phyloP scores from a whole-genome alignment of 2,329 filamentous ascomycete genomes.

The Graphilbum sp. region DNA sequence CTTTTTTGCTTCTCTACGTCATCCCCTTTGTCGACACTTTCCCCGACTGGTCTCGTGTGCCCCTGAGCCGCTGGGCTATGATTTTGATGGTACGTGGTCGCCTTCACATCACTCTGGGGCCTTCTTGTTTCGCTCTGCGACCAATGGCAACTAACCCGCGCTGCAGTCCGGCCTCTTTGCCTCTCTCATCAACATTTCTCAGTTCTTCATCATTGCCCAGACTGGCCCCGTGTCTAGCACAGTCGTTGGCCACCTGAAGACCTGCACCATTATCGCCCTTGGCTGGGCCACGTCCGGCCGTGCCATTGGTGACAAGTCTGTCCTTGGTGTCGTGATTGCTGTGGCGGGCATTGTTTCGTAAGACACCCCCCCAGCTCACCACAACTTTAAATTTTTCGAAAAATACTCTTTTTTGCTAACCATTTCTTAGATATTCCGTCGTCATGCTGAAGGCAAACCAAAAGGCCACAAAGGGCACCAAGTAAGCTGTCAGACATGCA shows the following conservation, averaged over 20 bases:
- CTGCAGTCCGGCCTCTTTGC: constrained; percentile 47
- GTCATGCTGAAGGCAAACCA: constrained; percentile 15
- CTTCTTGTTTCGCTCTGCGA: no score
- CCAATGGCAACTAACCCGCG: constrained; percentile 8
- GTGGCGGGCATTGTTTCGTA: constrained; percentile 41
- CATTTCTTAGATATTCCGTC: constrained; percentile 18
- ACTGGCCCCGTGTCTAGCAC: constrained; percentile 48
- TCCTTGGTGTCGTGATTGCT: constrained; percentile 38
- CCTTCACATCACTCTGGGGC: no score
- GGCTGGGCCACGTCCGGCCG: constrained; percentile 42
- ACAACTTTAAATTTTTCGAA: no score
- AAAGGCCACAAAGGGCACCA: constrained; percentile 4
- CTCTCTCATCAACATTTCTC: constrained; percentile 47
- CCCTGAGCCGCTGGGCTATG: constrained; percentile 36
- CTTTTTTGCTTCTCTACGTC: constrained; percentile 45
- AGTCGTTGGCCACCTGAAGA: constrained; percentile 50
- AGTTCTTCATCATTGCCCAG: constrained; percentile 46
- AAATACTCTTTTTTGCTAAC: no score
- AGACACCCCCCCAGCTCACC: constrained; percentile 12
- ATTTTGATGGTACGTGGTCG: constrained; percentile 34
- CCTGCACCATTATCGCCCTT: constrained; percentile 46
- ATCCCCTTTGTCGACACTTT: constrained; percentile 51
- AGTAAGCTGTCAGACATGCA: not conserved
- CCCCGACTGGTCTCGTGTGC: constrained; percentile 36
- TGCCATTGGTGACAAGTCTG: constrained; percentile 36